Conservation (phyloP, 148 eudicot species). For the Heliosperma pusillum region DNA sequence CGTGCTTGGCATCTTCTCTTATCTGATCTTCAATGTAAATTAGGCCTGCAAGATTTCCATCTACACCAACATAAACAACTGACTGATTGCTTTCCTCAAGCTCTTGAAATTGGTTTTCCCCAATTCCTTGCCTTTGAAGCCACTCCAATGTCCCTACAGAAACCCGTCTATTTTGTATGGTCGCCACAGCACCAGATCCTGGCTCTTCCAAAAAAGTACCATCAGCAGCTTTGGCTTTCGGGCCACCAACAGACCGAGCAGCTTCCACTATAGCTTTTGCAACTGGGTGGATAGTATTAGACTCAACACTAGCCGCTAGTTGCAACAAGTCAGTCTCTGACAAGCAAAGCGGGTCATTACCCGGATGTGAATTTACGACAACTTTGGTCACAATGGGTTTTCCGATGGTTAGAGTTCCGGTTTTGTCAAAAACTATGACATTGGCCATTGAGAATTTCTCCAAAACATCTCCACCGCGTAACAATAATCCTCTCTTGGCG, state of each 20-base stretch:
- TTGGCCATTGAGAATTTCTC: constrained; percentile 81
- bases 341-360: constrained; percentile 23
- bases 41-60: constrained; percentile 69
- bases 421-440: constrained; percentile 86
- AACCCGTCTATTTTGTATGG: constrained; percentile 54
- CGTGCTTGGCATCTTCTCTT: constrained; percentile 86
- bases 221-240: constrained; percentile 56
- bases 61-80: constrained; percentile 84
- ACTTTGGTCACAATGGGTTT: constrained; percentile 86
- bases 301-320: constrained; percentile 91
- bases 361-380: constrained; percentile 30
- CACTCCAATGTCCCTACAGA: constrained; percentile 92
- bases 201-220: constrained; percentile 95
- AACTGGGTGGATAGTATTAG: constrained; percentile 88
- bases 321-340: constrained; percentile 67
- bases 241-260: constrained; percentile 51
- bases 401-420: constrained; percentile 93
- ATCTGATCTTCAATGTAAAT: constrained; percentile 94
- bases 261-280: constrained; percentile 97
- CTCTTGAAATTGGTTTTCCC: constrained; percentile 51
- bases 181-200: constrained; percentile 92
- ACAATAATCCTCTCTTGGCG: constrained; percentile 84
- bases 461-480: constrained; percentile 90
- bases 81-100: constrained; percentile 80
- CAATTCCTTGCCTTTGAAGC: constrained; percentile 80